Evolutionary conservation across 2,329 filamentous ascomycete species (phyloP).

Genomic region (Aspergillus fumigatus): DNA sequence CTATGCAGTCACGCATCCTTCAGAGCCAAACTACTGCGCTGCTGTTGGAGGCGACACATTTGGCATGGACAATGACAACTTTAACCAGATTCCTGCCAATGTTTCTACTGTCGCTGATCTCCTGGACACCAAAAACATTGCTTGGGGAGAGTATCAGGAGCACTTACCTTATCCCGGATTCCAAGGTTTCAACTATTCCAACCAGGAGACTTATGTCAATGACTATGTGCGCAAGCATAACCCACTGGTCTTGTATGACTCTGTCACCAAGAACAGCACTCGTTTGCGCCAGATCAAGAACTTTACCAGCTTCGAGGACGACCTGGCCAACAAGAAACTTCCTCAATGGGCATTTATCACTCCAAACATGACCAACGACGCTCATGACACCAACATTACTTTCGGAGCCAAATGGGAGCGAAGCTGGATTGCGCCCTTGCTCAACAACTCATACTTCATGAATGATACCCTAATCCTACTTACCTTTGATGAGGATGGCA

Average conservation of each 20-base stretch:
- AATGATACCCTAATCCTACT: slow-evolving; percentile 71
- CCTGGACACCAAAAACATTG: slow-evolving; percentile 60
- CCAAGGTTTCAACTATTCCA: slow-evolving; percentile 60
- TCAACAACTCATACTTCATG: slow-evolving; percentile 68
- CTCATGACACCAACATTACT: slow-evolving; percentile 68
- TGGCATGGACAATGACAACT: slow-evolving; percentile 65
- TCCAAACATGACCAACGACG: slow-evolving; percentile 59
- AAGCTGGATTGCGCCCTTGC: slow-evolving; percentile 64
- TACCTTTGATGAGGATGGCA: slow-evolving; percentile 79
- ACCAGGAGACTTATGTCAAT: slow-evolving; percentile 56
- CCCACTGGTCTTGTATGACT: slow-evolving; percentile 60
- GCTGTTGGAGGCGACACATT: slow-evolving; percentile 67
- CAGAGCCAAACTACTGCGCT: slow-evolving; percentile 72
- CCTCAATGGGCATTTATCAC: slow-evolving; percentile 63
- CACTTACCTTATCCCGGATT: slow-evolving; percentile 72
- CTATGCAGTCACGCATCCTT: slow-evolving; percentile 65
- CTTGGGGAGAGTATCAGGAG: slow-evolving; percentile 72
- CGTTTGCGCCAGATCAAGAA: slow-evolving; percentile 71
- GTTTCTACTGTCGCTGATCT: slow-evolving; percentile 65
- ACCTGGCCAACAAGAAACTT: slow-evolving; percentile 59
- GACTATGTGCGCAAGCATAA: slow-evolving; percentile 86
- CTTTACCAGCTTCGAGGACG: slow-evolving; percentile 63
- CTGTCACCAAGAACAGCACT: slow-evolving; percentile 53
- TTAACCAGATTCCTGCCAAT: slow-evolving; percentile 56
- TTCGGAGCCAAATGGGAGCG: slow-evolving; percentile 66